Conservation (phyloP, 2,329 filamentous ascomycete species). For the Dothistroma pini region DNA sequence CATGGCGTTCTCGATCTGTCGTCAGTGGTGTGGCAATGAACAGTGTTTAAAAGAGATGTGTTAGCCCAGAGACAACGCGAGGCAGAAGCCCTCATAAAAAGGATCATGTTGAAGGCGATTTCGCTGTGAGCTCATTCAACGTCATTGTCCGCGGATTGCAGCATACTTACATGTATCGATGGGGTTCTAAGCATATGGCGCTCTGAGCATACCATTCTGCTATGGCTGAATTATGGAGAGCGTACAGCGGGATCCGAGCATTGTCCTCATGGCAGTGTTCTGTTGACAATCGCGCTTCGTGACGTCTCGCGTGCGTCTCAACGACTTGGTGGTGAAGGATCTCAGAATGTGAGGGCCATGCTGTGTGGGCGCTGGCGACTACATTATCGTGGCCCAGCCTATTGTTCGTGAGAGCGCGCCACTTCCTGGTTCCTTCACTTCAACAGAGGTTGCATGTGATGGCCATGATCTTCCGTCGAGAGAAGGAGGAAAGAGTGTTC, state of each 20-base stretch:
- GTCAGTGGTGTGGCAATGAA: neutral
- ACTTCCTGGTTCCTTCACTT: neutral
- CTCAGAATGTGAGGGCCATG: too few relatives aligned
- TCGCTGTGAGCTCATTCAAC: neutral
- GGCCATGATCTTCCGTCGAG: neutral
- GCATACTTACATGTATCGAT: neutral
- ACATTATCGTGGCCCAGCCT: neutral
- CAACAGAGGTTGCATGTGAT: neutral
- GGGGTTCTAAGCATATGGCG: neutral
- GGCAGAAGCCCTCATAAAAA: neutral
- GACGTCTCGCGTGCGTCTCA: too few relatives aligned
- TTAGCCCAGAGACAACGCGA: neutral
- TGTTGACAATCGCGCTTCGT: too few relatives aligned
- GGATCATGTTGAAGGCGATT: neutral
- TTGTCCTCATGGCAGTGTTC: too few relatives aligned
- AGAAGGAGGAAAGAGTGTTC: neutral
- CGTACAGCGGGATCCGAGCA: too few relatives aligned
- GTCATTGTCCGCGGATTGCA: neutral
- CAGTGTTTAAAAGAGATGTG: neutral
- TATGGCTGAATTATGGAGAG: too few relatives aligned
- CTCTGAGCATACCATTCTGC: too few relatives aligned
- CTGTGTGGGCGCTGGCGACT: too few relatives aligned
- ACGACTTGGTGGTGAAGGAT: too few relatives aligned
- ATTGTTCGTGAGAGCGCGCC: too few relatives aligned
- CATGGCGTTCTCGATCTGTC: conserved; percentile 36